Evolutionary conservation across 768 basidiomycete genomes (phyloP).

Genomic region (Boletellus sp.): DNA sequence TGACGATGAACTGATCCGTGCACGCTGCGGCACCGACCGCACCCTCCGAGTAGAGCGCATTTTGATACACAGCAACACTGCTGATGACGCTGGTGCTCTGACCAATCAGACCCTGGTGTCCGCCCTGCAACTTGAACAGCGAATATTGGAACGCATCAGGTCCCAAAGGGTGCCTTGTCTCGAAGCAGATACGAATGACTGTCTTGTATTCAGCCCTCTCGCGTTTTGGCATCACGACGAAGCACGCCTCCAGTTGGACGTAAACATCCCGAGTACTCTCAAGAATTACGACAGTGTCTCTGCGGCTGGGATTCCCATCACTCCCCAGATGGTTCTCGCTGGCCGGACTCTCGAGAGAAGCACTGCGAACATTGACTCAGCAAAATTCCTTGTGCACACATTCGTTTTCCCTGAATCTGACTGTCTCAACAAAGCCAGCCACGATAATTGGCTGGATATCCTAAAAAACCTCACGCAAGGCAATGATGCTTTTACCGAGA

Average conservation of each 20-base stretch:
- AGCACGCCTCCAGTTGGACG: slow-evolving; percentile 47
- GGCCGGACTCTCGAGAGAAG: slow-evolving; percentile 56
- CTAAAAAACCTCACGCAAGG: slow-evolving; percentile 42
- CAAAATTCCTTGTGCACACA: slow-evolving; percentile 71
- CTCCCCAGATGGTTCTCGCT: slow-evolving; percentile 73
- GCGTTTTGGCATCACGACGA: slow-evolving; percentile 72
- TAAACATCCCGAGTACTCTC: slow-evolving; percentile 58
- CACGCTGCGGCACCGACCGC: slow-evolving; percentile 64
- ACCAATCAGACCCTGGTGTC: slow-evolving; percentile 60
- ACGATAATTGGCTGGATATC: slow-evolving; percentile 58
- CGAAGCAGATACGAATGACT: slow-evolving; percentile 47
- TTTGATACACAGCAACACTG: slow-evolving; percentile 53
- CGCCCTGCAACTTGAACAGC: slow-evolving; percentile 60
- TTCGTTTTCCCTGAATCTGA: slow-evolving; percentile 79
- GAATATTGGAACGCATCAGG: slow-evolving; percentile 45
- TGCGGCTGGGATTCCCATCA: slow-evolving; percentile 60
- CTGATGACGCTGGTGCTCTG: slow-evolving; percentile 47
- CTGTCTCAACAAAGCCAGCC: slow-evolving; percentile 61
- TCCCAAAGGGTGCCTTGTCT: slow-evolving; percentile 51
- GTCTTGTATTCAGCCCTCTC: slow-evolving; percentile 70
- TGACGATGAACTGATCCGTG: slow-evolving; percentile 67
- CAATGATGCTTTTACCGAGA: slow-evolving; percentile 36
- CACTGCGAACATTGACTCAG: slow-evolving; percentile 52
- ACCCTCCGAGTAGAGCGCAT: slow-evolving; percentile 77
- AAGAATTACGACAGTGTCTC: slow-evolving; percentile 49